Conservation (phyloP, 2,329 filamentous ascomycete species). For the Fusarium tuaranense region DNA sequence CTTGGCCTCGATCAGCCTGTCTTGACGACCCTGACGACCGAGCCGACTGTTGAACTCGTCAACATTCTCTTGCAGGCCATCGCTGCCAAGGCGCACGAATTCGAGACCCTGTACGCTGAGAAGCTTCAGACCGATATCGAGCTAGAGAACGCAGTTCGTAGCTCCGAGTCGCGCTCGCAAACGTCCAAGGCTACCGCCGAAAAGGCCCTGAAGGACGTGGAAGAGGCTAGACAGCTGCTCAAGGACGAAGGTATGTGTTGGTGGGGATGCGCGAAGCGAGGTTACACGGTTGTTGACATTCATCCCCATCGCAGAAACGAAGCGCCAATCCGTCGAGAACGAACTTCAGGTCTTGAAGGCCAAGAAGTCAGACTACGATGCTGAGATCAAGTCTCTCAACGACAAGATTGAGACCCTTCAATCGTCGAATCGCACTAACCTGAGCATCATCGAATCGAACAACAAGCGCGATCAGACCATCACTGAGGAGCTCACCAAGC, state of each 20-base stretch:
- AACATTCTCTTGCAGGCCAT: constrained; percentile 80
- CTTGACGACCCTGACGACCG: constrained; percentile 70
- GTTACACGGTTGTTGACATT: constrained; percentile 20
- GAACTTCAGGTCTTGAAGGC: constrained; percentile 85
- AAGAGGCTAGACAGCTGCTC: constrained; percentile 83
- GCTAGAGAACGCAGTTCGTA: constrained; percentile 89
- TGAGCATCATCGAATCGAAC: constrained; percentile 91
- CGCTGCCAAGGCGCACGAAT: constrained; percentile 82
- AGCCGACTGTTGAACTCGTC: constrained; percentile 84
- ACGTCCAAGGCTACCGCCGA: constrained; percentile 84
- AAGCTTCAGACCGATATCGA: constrained; percentile 93
- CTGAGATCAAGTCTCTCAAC: constrained; percentile 80
- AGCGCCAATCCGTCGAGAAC: constrained; percentile 79
- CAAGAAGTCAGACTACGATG: constrained; percentile 78
- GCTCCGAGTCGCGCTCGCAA: constrained; percentile 84
- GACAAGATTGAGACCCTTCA: constrained; percentile 89
- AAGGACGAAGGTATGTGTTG: constrained; percentile 78
- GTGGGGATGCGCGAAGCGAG: constrained; percentile 8
- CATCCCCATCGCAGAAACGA: constrained; percentile 70
- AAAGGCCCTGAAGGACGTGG: constrained; percentile 85
- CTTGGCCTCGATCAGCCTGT: constrained; percentile 75
- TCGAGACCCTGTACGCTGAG: constrained; percentile 83
- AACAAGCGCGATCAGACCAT: constrained; percentile 87
- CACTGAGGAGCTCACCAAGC: constrained; percentile 85
- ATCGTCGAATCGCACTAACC: constrained; percentile 89